Percentiles rank a stretch among this genome's conserved stretches.
phyloP scores from a whole-genome alignment of 768 basidiomycete species.

The Filobasidium wieringae region DNA sequence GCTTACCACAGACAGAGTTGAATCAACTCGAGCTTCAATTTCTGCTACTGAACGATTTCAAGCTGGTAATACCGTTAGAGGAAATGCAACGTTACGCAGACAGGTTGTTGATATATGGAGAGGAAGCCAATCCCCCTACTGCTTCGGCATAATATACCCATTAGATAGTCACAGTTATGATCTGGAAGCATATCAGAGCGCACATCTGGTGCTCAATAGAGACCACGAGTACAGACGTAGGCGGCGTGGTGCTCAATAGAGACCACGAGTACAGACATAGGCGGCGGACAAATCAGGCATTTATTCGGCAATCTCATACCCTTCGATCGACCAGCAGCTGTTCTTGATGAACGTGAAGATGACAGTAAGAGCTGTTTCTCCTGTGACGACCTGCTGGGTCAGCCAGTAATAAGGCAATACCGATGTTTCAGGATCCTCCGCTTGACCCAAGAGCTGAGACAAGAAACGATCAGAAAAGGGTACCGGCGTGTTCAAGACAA shows the following conservation, averaged over 20 bases:
- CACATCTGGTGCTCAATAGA: too few species aligned
- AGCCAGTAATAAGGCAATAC: slow-evolving; percentile 2
- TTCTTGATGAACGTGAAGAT: not conserved
- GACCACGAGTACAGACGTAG: too few species aligned
- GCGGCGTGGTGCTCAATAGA: too few species aligned
- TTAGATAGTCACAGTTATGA: too few species aligned
- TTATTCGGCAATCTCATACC: not conserved
- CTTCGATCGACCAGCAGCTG: not conserved
- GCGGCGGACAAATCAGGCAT: too few species aligned
- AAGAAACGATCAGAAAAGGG: not conserved
- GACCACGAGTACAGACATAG: too few species aligned
- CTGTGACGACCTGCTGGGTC: not conserved
- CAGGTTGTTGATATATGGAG: slow-evolving; percentile 57
- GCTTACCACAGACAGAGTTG: slow-evolving; percentile 72
- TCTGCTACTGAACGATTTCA: slow-evolving; percentile 87
- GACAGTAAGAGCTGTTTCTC: not conserved
- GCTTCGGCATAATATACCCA: too few species aligned
- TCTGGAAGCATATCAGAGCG: too few species aligned
- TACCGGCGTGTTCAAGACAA: too few species aligned
- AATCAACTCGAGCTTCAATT: slow-evolving; percentile 98
- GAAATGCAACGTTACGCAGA: slow-evolving; percentile 96
- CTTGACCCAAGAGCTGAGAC: not conserved
- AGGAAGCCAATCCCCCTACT: too few species aligned
- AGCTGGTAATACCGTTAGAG: slow-evolving; percentile 67
- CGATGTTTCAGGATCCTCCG: not conserved